Percentiles rank a stretch among this genome's conserved stretches.
phyloP scores from a whole-genome alignment of 352 stramenopile genomes.

The Phytophthora pseudosyringae region DNA sequence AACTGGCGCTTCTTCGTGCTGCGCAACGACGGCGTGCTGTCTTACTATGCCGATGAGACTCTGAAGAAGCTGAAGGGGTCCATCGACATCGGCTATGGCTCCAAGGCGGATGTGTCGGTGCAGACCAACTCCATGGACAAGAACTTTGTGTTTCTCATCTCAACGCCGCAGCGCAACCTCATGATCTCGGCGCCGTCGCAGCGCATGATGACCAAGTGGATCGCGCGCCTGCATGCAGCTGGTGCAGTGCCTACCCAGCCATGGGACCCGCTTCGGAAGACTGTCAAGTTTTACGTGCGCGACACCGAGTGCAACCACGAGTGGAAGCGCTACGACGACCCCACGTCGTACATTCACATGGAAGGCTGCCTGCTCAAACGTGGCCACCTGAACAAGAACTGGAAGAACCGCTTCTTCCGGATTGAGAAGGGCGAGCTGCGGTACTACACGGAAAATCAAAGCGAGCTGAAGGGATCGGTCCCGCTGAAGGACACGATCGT shows the following conservation, averaged over 20 bases:
- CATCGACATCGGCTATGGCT: constrained; percentile 74
- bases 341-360: constrained; percentile 88
- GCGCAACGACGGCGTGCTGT: constrained; percentile 78
- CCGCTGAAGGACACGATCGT: constrained; percentile 82
- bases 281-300: constrained; percentile 83
- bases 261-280: constrained; percentile 83
- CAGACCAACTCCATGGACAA: constrained; percentile 86
- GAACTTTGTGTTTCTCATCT: constrained; percentile 84
- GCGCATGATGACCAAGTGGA: constrained; percentile 86
- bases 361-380: constrained; percentile 85
- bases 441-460: constrained; percentile 87
- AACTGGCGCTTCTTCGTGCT: constrained; percentile 91
- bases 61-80: constrained; percentile 81
- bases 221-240: constrained; percentile 72
- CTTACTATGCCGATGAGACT: constrained; percentile 81
- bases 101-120: constrained; percentile 82
- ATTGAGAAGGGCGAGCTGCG: constrained; percentile 81
- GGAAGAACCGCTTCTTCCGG: constrained; percentile 90
- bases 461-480: constrained; percentile 73
- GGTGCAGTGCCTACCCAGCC: constrained; percentile 70
- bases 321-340: constrained; percentile 88
- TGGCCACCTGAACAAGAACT: constrained; percentile 88
- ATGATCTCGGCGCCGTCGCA: constrained; percentile 84
- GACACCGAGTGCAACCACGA: constrained; percentile 77
- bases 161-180: constrained; percentile 75